Evolutionary conservation across 768 basidiomycete species (phyloP), one percentile per base, ranked within the genome.

Genomic region (Pulveroboletus sp.): DNA sequence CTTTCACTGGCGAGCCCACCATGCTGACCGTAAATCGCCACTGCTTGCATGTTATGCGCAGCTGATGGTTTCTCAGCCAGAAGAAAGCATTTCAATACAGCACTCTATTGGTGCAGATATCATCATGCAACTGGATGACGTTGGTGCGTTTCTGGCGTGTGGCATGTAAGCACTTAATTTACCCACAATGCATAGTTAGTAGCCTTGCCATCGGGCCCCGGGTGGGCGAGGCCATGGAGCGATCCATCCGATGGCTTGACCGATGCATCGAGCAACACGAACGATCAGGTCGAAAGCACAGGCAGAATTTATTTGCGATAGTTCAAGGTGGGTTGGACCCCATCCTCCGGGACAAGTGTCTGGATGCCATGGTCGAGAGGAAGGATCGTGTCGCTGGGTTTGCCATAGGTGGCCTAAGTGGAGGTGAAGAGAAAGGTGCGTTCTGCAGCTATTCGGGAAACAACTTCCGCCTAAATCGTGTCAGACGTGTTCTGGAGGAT

Each of bases 111-210:
- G 92, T 6, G 89, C 85, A 26, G 92, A 95, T 64, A 95, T 95
- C 52, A 91, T 95, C 53, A 94, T 95, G 93, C 92, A 91, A 64
- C 76, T 93, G 15, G 91, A 93, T 65, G 91, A 93, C 67, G 91
- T 93, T 44, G 89, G 89, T 86, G 59, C 65, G 83, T 71, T 39
- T 35, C 33, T 43, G 47, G 24, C 0, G 24, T 43, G 1, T 42
- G 46, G 9, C 35, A 26, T 12, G 36, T 32, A 3, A 10, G 14
- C 35, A 37, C 24, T 39, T 11, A 10, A 27, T 21, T 18, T 55
- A 50, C 49, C 51, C 37, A 57, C 39, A 9, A 39, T 28, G 14
- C 21, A 52, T 58, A 86, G 92, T 94, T 0, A 81, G 87, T 32
- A 92, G 88, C 66, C 68, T 93, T 38, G 89, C 87, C 0, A 76